These are phyloP conservation scores for Echium plantagineum DNA, from an alignment of 257 asterid species.

Conservation along the genomic window DNA sequence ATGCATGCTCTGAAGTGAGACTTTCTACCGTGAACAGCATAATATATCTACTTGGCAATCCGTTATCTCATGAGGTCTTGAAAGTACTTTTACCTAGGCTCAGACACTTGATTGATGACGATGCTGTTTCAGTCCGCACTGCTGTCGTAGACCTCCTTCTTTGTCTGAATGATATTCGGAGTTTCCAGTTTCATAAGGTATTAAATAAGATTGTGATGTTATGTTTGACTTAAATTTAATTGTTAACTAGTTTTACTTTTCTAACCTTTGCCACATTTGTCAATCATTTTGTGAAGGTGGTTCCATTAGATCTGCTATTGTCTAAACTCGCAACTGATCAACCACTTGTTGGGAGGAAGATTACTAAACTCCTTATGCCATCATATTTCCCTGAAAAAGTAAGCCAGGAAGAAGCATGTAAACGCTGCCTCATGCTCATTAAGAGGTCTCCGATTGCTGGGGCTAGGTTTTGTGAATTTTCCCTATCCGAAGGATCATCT, in stretches of 20 bases:
- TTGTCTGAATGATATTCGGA: constrained; percentile 46
- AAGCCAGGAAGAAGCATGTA: constrained; percentile 74
- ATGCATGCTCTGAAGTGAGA: constrained; percentile 74
- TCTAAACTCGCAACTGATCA: constrained; percentile 73
- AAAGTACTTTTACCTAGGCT: constrained; percentile 89
- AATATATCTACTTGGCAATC: constrained; percentile 77
- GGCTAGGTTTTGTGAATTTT: constrained; percentile 86
- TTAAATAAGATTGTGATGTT: constrained; percentile 6
- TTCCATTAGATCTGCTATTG: constrained; percentile 45
- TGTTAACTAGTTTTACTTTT: constrained; percentile 8
- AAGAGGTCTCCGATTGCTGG: constrained; percentile 84
- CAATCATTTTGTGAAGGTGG: constrained; percentile 50
- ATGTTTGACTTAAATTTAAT: constrained; percentile 4
- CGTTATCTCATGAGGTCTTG: constrained; percentile 91
- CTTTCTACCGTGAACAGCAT: constrained; percentile 77
- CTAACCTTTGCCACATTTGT: constrained; percentile 5
- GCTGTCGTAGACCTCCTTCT: constrained; percentile 80
- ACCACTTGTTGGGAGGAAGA: constrained; percentile 62
- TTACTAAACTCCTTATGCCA: constrained; percentile 85
- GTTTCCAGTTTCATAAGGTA: constrained; percentile 91
- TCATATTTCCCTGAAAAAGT: constrained; percentile 75
- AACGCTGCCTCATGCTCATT: constrained; percentile 66
- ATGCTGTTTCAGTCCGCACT: constrained; percentile 53
- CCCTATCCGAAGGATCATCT: constrained; percentile 67
- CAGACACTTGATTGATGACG: constrained; percentile 60